A percentile compares a stretch with the other conserved stretches of the same genome.
These are phyloP conservation scores for Dendrothele bispora DNA, from an alignment of 768 basidiomycete genomes.

Conservation along the genomic window DNA sequence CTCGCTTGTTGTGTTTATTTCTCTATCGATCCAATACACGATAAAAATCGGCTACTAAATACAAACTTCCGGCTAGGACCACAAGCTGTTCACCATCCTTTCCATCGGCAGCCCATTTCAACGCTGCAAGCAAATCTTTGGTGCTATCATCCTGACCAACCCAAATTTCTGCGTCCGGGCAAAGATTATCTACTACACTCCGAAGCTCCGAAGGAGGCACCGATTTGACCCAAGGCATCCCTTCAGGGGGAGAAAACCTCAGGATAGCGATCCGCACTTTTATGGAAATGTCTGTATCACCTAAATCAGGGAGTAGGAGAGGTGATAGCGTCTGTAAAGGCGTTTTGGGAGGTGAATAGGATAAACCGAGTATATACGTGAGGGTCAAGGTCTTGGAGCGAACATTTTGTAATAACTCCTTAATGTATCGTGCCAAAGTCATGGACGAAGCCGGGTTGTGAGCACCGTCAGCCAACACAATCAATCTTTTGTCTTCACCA, in stretches of 20 bases:
- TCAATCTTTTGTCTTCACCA: slow-evolving; percentile 10
- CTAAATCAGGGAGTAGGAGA: slow-evolving; percentile 48
- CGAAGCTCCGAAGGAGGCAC: slow-evolving; percentile 53
- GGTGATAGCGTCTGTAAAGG: slow-evolving; percentile 70
- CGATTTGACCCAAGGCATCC: slow-evolving; percentile 92
- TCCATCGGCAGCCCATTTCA: slow-evolving; percentile 52
- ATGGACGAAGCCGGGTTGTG: slow-evolving; percentile 83
- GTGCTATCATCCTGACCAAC: slow-evolving; percentile 30
- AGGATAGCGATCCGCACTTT: slow-evolving; percentile 52
- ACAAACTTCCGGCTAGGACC: slow-evolving; percentile 88
- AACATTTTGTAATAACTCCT: slow-evolving; percentile 28
- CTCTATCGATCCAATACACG: slow-evolving; percentile 37
- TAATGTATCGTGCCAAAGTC: slow-evolving; percentile 66
- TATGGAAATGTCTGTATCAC: slow-evolving; percentile 24
- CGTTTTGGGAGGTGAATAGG: slow-evolving; percentile 84
- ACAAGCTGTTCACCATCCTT: slow-evolving; percentile 44
- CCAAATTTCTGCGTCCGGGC: slow-evolving; percentile 50
- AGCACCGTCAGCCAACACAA: slow-evolving; percentile 87
- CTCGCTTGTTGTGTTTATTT: neutral
- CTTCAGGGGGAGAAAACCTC: slow-evolving; percentile 73
- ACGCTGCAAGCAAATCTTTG: slow-evolving; percentile 30
- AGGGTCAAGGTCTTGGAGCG: slow-evolving; percentile 33
- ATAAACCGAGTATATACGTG: slow-evolving; percentile 80
- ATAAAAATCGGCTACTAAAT: slow-evolving; percentile 93
- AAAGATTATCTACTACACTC: slow-evolving; percentile 40